Conservation (phyloP, 805 yeast species). For the Cyberlindnera japonica region DNA sequence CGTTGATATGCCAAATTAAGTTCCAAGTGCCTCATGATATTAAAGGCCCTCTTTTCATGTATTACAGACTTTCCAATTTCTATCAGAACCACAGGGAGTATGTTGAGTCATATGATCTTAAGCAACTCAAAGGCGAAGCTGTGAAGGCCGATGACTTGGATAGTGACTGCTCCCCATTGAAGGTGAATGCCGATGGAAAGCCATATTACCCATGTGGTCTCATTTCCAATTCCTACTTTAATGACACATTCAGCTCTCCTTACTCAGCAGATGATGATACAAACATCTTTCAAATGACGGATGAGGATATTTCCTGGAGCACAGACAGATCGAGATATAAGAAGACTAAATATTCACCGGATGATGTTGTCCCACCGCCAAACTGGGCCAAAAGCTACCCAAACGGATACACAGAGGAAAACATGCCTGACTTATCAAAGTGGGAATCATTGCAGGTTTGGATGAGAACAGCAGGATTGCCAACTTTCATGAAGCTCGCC, state of each 20-base stretch:
- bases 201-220: slow-evolving; percentile 92
- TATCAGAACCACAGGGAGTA: slow-evolving; percentile 94
- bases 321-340: slow-evolving; percentile 71
- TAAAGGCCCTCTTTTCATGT: slow-evolving; percentile 67
- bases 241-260: slow-evolving; percentile 72
- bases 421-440: slow-evolving; percentile 67
- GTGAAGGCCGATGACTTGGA: slow-evolving; percentile 48
- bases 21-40: slow-evolving; percentile 72
- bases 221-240: slow-evolving; percentile 88
- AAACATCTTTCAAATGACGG: slow-evolving; percentile 23
- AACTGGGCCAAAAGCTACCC: slow-evolving; percentile 82
- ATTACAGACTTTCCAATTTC: slow-evolving; percentile 85
- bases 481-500: slow-evolving; percentile 77
- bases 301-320: slow-evolving; percentile 77
- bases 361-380: slow-evolving; percentile 88
- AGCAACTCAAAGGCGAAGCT: slow-evolving; percentile 77
- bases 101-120: slow-evolving; percentile 77
- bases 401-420: slow-evolving; percentile 80
- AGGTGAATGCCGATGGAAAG: slow-evolving; percentile 46
- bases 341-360: slow-evolving; percentile 62
- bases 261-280: slow-evolving; percentile 20
- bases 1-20: slow-evolving; percentile 55
- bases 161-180: slow-evolving; percentile 60
- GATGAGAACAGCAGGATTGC: slow-evolving; percentile 97
- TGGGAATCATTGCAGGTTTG: slow-evolving; percentile 92